These are phyloP conservation scores for Monosporascus ibericus DNA, from an alignment of 2,329 filamentous ascomycete genomes.

Conservation along the genomic window DNA sequence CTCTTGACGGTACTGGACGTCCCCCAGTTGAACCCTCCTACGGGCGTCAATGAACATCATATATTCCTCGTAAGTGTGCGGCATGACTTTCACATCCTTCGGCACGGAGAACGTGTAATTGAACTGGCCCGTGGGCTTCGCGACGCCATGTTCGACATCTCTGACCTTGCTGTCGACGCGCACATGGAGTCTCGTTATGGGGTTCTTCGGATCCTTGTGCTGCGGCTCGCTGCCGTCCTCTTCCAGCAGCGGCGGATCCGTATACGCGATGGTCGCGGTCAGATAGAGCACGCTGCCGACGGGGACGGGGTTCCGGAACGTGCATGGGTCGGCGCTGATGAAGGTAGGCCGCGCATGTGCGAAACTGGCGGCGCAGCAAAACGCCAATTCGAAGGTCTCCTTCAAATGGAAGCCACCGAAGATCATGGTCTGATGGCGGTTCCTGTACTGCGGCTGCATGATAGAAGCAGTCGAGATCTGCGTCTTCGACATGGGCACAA, in stretches of 20 bases:
- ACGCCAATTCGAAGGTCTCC: conserved; percentile 70
- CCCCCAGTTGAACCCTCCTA: conserved; percentile 29
- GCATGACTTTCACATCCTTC: conserved; percentile 30
- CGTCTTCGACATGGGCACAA: conserved; percentile 54
- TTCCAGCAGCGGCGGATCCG: conserved; percentile 48
- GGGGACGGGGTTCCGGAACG: conserved; percentile 69
- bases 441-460: conserved; percentile 59
- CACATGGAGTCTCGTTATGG: conserved; percentile 54
- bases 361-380: conserved; percentile 67
- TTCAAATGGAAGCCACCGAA: conserved; percentile 71
- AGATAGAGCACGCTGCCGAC: conserved; percentile 70
- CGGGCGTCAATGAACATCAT: conserved; percentile 39
- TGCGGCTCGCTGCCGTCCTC: conserved; percentile 41
- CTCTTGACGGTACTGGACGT: conserved; percentile 20
- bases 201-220: conserved; percentile 18
- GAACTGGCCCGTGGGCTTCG: conserved; percentile 66
- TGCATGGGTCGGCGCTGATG: conserved; percentile 66
- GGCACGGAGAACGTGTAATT: conserved; percentile 56
- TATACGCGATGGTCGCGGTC: conserved; percentile 66
- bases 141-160: conserved; percentile 56
- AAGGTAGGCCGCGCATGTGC: conserved; percentile 65
- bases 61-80: conserved; percentile 34
- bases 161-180: conserved; percentile 67
- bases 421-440: conserved; percentile 67
- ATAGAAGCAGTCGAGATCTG: conserved; percentile 58